Evolutionary conservation across 768 basidiomycete species (phyloP).

Genomic region (Kwoniella sp.): DNA sequence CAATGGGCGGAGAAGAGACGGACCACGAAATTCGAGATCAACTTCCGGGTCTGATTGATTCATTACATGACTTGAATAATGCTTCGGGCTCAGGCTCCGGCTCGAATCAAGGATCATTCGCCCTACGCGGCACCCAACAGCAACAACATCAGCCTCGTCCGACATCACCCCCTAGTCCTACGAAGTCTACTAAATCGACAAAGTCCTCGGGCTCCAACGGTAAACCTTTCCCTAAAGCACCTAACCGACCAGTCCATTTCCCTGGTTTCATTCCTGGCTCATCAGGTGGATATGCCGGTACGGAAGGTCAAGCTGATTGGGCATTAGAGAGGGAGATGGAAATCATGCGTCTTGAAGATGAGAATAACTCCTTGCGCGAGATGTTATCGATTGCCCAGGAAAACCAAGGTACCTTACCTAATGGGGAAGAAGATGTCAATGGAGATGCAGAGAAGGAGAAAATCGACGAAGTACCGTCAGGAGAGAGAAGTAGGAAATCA

Average conservation of each 20-base stretch:
- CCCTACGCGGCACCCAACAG: background rate
- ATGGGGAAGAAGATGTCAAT: slow-evolving; percentile 17
- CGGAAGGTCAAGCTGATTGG: slow-evolving; percentile 69
- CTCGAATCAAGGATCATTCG: background rate
- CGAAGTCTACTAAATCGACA: slow-evolving; percentile 14
- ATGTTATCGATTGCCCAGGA: slow-evolving; percentile 65
- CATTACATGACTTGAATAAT: slow-evolving; percentile 2
- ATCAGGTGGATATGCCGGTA: slow-evolving; percentile 53
- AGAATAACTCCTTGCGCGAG: slow-evolving; percentile 77
- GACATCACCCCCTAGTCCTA: slow-evolving; percentile 22
- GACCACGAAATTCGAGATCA: slow-evolving; percentile 48
- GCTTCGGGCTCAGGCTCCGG: slow-evolving; percentile 2
- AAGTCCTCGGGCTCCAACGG: slow-evolving; percentile 54
- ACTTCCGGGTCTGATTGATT: slow-evolving; percentile 23
- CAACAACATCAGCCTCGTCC: slow-evolving; percentile 1
- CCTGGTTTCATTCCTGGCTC: slow-evolving; percentile 45
- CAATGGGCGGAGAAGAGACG: slow-evolving; percentile 60
- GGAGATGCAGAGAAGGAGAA: background rate
- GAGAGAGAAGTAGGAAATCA: slow-evolving; percentile 30
- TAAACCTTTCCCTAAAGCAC: slow-evolving; percentile 58
- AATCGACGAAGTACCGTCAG: background rate
- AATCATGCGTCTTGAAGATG: slow-evolving; percentile 74
- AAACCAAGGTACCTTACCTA: background rate
- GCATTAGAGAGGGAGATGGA: slow-evolving; percentile 83
- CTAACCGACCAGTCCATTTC: slow-evolving; percentile 33